phyloP scores from a whole-genome alignment of 805 yeast genomes.

The Candida xyloterini region DNA sequence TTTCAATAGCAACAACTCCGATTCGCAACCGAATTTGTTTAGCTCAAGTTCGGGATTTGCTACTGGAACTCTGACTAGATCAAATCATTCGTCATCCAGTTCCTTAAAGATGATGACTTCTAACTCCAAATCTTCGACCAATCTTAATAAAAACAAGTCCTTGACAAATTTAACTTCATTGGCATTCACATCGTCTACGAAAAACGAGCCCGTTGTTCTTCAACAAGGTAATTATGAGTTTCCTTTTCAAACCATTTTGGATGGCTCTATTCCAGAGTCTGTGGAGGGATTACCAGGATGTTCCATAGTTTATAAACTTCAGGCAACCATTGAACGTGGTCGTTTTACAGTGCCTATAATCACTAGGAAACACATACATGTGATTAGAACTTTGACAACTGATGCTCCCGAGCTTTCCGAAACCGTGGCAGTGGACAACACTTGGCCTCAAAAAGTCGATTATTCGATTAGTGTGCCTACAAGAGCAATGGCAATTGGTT shows the following conservation, averaged over 20 bases:
- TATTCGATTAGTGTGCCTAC: slow-evolving; percentile 83
- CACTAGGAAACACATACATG: slow-evolving; percentile 70
- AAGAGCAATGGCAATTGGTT: slow-evolving; percentile 88
- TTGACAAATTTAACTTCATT: slow-evolving; percentile 28
- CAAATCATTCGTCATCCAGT: slow-evolving; percentile 41
- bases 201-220: slow-evolving; percentile 39
- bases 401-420: slow-evolving; percentile 87
- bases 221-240: slow-evolving; percentile 82
- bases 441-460: slow-evolving; percentile 94
- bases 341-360: slow-evolving; percentile 64
- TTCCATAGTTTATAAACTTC: slow-evolving; percentile 65
- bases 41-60: slow-evolving; percentile 22
- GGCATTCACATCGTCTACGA: slow-evolving; percentile 16
- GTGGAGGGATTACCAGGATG: slow-evolving; percentile 88
- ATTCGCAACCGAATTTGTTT: slow-evolving; percentile 12
- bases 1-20: slow-evolving; percentile 8
- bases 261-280: slow-evolving; percentile 83
- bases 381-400: slow-evolving; percentile 81
- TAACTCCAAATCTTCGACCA: slow-evolving; percentile 14
- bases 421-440: slow-evolving; percentile 89
- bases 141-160: slow-evolving; percentile 31
- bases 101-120: slow-evolving; percentile 40
- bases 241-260: slow-evolving; percentile 81
- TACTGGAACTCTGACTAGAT: slow-evolving; percentile 32
- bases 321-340: slow-evolving; percentile 80